Evolutionary conservation across 176 grass and related monocot species (phyloP).

Genomic region (Typha latifolia): DNA sequence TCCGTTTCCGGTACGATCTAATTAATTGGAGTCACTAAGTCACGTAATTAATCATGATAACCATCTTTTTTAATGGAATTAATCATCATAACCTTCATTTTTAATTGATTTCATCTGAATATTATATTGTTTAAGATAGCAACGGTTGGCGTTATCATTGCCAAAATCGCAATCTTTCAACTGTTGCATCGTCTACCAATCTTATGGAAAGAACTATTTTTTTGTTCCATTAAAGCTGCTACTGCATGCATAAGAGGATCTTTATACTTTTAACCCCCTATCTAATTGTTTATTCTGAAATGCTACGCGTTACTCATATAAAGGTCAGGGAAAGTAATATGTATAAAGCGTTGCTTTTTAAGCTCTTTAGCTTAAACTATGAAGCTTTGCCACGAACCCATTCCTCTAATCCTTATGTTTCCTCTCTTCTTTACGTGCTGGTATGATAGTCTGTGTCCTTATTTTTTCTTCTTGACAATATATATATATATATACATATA

Average conservation of each 20-base stretch:
- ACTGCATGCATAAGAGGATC: slow-evolving; percentile 6
- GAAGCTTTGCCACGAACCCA: neutral
- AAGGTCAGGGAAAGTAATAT: neutral
- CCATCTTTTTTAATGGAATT: slow-evolving; percentile 4
- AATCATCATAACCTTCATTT: neutral
- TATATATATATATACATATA: too few relatives aligned
- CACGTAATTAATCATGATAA: neutral
- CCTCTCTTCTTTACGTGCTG: too few relatives aligned
- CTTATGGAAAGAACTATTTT: slow-evolving; percentile 13
- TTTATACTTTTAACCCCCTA: neutral
- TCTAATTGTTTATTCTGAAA: neutral
- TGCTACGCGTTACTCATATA: neutral
- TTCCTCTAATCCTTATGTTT: neutral
- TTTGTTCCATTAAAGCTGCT: slow-evolving; percentile 12
- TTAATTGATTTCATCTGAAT: too few relatives aligned
- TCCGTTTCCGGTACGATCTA: slow-evolving; percentile 83
- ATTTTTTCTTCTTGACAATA: too few relatives aligned
- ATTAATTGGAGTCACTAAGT: neutral
- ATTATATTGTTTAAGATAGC: neutral
- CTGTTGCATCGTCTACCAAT: neutral
- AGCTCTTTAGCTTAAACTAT: neutral
- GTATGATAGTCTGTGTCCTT: too few relatives aligned
- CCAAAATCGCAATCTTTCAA: neutral
- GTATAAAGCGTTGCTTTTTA: neutral
- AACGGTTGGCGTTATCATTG: neutral